phyloP scores from a whole-genome alignment of 1,284 basidiomycete genomes.

The Pascua guehoae region DNA sequence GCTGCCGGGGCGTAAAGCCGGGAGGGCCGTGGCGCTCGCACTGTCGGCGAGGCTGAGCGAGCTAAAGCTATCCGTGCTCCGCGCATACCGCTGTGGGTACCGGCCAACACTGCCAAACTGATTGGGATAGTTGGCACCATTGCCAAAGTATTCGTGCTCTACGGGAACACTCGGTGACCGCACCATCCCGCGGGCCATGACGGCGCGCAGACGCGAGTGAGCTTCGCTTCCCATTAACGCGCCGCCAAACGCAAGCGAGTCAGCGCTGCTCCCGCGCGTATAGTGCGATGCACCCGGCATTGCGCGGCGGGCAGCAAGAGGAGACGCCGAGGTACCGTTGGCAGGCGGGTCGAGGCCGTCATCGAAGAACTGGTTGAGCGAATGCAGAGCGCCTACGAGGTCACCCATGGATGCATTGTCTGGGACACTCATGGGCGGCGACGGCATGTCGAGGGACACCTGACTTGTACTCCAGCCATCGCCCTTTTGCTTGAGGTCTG shows the following conservation, averaged over 20 bases:
- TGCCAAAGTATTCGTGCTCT: neutral
- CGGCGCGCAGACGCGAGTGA: slow-evolving; percentile 4
- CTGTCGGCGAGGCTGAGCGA: neutral
- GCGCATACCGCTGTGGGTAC: slow-evolving; percentile 1
- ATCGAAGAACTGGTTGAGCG: slow-evolving; percentile 81
- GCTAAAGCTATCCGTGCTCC: slow-evolving; percentile 1
- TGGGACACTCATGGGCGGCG: slow-evolving; percentile 65
- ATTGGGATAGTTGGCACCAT: slow-evolving; percentile 2
- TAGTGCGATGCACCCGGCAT: neutral
- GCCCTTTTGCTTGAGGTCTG: slow-evolving; percentile 25
- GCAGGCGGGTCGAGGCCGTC: slow-evolving; percentile 47
- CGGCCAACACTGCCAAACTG: neutral
- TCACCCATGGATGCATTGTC: slow-evolving; percentile 63
- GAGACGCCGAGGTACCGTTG: slow-evolving; percentile 14
- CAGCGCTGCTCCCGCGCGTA: slow-evolving; percentile 7
- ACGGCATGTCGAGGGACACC: slow-evolving; percentile 51
- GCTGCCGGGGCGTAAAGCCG: too few relatives aligned
- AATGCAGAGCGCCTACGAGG: slow-evolving; percentile 78
- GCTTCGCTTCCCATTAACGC: neutral
- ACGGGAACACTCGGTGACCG: slow-evolving; percentile 4
- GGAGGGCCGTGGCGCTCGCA: too few relatives aligned
- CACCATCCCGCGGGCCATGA: slow-evolving; percentile 9
- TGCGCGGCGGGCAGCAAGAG: slow-evolving; percentile 1
- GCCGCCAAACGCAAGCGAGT: slow-evolving; percentile 5
- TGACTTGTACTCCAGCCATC: slow-evolving; percentile 20